Percentiles rank a stretch among this genome's conserved stretches.
Evolutionary conservation across 2,329 filamentous ascomycete species (phyloP).

Genomic region (Alternaria triticina): DNA sequence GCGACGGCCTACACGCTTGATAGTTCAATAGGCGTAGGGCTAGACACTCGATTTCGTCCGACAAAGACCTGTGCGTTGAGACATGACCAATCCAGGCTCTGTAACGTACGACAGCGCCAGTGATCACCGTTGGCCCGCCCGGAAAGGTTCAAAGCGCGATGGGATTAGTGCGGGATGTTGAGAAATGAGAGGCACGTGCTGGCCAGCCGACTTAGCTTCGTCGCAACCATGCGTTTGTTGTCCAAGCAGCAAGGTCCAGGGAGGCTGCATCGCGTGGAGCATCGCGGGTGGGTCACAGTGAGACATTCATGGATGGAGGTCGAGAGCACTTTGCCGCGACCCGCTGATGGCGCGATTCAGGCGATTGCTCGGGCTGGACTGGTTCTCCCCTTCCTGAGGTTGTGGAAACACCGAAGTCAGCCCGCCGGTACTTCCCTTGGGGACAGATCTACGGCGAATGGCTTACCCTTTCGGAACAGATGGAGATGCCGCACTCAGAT

Average conservation of each 20-base stretch:
- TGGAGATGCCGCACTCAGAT: slow-evolving; percentile 1
- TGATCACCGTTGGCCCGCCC: slow-evolving; percentile 13
- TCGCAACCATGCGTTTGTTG: not conserved
- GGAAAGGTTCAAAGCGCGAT: slow-evolving; percentile 2
- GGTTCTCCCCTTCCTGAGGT: not conserved
- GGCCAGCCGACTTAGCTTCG: not conserved
- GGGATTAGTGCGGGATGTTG: slow-evolving; percentile 1
- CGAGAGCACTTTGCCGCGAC: slow-evolving; percentile 15
- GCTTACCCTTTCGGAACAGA: not conserved
- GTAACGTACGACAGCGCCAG: slow-evolving; percentile 5
- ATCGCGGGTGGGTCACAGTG: slow-evolving; percentile 2
- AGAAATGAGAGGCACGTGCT: slow-evolving; percentile 7
- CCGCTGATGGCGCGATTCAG: slow-evolving; percentile 15
- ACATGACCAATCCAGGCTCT: slow-evolving; percentile 33
- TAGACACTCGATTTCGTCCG: slow-evolving; percentile 14
- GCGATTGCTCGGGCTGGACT: slow-evolving; percentile 7
- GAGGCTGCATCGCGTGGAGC: slow-evolving; percentile 10
- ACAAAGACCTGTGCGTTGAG: slow-evolving; percentile 28
- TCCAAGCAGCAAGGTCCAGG: slow-evolving; percentile 1
- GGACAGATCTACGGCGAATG: not conserved
- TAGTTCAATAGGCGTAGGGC: slow-evolving; percentile 18
- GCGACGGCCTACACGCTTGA: slow-evolving; percentile 13
- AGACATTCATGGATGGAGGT: slow-evolving; percentile 4
- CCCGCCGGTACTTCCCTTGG: not conserved
- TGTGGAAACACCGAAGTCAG: slow-evolving; percentile 1